These are phyloP conservation scores for Mycena belliarum DNA, from an alignment of 768 basidiomycete species.

Conservation along the genomic window DNA sequence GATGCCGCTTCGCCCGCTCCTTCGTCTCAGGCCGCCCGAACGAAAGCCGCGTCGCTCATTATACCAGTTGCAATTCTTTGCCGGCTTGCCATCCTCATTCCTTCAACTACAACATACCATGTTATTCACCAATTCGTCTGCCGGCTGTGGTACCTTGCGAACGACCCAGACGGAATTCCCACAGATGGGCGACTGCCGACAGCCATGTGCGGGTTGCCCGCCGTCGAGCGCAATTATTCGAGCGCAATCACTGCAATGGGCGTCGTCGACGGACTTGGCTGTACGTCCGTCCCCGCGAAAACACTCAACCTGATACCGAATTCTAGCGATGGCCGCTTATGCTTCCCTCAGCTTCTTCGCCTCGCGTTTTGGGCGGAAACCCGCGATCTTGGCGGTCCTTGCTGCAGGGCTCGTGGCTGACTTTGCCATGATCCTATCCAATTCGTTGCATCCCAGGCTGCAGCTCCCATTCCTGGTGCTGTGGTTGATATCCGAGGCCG, in stretches of 20 bases:
- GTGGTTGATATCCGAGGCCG: conserved; percentile 20
- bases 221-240: conserved; percentile 26
- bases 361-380: conserved; percentile 6
- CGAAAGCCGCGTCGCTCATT: too few relatives aligned
- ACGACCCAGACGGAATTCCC: conserved; percentile 20
- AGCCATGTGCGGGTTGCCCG: conserved; percentile 23
- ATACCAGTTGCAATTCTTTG: conserved; percentile 29
- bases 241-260: conserved; percentile 20
- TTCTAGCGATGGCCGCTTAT: conserved; percentile 14
- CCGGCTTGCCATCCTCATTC: conserved; percentile 24
- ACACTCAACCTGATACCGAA: too few relatives aligned
- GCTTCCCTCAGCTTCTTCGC: conserved; percentile 6
- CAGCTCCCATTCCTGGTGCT: conserved; percentile 20
- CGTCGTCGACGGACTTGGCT: conserved; percentile 20
- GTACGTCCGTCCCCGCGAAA: too few relatives aligned
- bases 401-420: conserved; percentile 11
- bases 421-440: conserved; percentile 4
- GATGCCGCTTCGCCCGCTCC: too few relatives aligned
- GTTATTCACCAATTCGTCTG: conserved; percentile 29
- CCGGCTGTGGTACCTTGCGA: conserved; percentile 23
- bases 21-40: too few relatives aligned
- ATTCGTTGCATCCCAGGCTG: neutral
- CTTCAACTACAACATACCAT: conserved; percentile 28
- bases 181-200: conserved; percentile 10
- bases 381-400: conserved; percentile 9